Base-by-base conservation (phyloP, 441 rosid species). In the Brassica hybrid region DNA sequence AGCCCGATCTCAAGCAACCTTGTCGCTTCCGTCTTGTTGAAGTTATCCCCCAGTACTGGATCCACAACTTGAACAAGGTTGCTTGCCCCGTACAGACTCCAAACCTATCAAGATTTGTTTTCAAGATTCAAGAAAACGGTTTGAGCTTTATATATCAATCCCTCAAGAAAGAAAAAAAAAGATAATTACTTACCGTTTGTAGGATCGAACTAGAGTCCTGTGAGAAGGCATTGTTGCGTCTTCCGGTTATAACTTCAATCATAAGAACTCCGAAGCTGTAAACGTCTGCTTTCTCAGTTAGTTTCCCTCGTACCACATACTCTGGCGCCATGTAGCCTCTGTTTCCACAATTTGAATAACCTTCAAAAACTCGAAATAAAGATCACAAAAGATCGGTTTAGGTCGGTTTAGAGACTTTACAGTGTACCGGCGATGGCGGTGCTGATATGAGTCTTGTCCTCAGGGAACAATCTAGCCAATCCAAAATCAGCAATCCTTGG, bases 281-380 rank as follows among this genome's bases (percentile, higher is more conserved):
- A 52, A 94, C 89, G 11, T 94, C 97, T 0, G 88, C 97, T 85
- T 92, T 94, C 85, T 90, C 96, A 0, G 93, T 92, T 60, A 94
- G 76, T 69, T 87, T 85, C 32, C 98, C 98, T 0, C 88, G 81
- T 71, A 88, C 90, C 6, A 89, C 79, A 43, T 92, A 94, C 64
- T 94, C 98, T 0, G 98, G 98, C 32, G 97, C 97, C 98, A 90
- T 90, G 80, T 92, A 94, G 38, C 98, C 98, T 79, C 97, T 94
- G 73, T 67, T 76, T 43, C 59, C 30, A 62, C 72, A 80, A 75
- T 41, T 8, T 10, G 6, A 41, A 13, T 11, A 11, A 30, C 65
- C 0, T 21, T 21, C 23, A 21, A 21, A 21, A 6, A 30, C 6
- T 30, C 34, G 1, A 30, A 4, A 30, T 5, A 30, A 30, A 6